Evolutionary conservation across 768 basidiomycete species (phyloP), one percentile per base, ranked within the genome.

Genomic region (Podaxis sp.): DNA sequence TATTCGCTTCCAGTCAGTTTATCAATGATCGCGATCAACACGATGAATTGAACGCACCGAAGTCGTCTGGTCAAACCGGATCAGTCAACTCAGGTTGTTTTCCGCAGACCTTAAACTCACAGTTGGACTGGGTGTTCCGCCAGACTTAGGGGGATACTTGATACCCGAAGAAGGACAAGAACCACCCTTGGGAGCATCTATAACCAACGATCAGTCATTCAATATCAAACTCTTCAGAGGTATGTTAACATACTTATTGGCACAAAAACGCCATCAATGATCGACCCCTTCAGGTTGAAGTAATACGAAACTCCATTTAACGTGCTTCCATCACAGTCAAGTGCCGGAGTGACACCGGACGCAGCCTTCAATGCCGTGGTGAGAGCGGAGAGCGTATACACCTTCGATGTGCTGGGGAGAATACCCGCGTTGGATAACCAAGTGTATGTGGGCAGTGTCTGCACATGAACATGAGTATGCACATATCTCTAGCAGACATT

Each of bases 401-500:
- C 90, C 66, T 74, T 70, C 64, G 73, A 77, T 2, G 77, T 74
- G n/a, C 81, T 82, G 12, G 93, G 93, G 2, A 82, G 84, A 67
- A 95, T 94, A 26, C 91, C 91, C n/a, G 81, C 87, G 22, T 81
- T 75, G 13, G 78, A 75, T 44, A 95, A 86, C 84, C 84, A 92
- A 15, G 82, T 78, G 72, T 86, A 92, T 2, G 93, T 93, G 0
- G 91, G 89, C 26, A 93, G 83, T 8, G 80, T 79, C 84, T 78
- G 44, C 8, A 8, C 38, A 12, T 50, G 17, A 20, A n/a, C 24
- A 58, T 67, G 28, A 66, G 52, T 2, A 55, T n/a, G 3, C 73
- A 74, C n/a, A 74, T 71, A 1, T 68, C 30, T 46, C 77, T 79
- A 66, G 74, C 75, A 52, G 13, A 51, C 61, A 36, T 65, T 65